Evolutionary conservation across 768 basidiomycete genomes (phyloP).

Genomic region (Suillus variegatus): DNA sequence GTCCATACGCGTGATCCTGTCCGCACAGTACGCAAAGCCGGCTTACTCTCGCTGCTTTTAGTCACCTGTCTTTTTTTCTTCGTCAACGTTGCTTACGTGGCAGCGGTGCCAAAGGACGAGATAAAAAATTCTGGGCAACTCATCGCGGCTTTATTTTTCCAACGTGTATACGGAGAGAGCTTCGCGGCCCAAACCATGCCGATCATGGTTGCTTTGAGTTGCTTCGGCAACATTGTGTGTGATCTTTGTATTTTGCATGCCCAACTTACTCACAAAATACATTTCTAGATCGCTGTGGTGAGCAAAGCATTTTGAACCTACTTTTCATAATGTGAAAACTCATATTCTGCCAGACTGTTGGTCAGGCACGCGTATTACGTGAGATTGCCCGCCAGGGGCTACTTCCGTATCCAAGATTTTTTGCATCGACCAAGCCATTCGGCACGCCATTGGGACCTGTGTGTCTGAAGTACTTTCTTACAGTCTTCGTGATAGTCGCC

Average conservation of each 20-base stretch:
- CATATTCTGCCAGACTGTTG: conserved; percentile 30
- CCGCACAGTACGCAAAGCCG: conserved; percentile 46
- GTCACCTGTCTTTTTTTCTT: conserved; percentile 50
- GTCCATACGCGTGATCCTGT: conserved; percentile 38
- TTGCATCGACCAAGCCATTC: conserved; percentile 49
- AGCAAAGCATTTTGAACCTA: background rate
- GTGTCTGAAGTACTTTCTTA: conserved; percentile 39
- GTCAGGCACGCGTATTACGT: conserved; percentile 46
- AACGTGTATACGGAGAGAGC: conserved; percentile 46
- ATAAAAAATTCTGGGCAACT: conserved; percentile 45
- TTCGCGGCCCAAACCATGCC: conserved; percentile 37
- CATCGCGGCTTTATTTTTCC: conserved; percentile 51
- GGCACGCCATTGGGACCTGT: conserved; percentile 49
- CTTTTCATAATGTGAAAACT: background rate
- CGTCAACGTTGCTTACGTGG: conserved; percentile 42
- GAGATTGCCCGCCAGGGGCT: conserved; percentile 56
- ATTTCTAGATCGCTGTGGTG: conserved; percentile 5
- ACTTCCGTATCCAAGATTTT: conserved; percentile 50
- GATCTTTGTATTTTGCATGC: conserved; percentile 12
- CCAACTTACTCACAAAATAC: background rate
- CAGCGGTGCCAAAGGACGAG: conserved; percentile 43
- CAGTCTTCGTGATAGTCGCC: conserved; percentile 42
- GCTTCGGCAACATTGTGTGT: conserved; percentile 40
- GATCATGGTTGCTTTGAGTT: conserved; percentile 41
- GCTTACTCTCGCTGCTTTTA: conserved; percentile 43